Base-by-base conservation (phyloP, 2,329 filamentous ascomycete species). In the Apiospora kogelbergensis region DNA sequence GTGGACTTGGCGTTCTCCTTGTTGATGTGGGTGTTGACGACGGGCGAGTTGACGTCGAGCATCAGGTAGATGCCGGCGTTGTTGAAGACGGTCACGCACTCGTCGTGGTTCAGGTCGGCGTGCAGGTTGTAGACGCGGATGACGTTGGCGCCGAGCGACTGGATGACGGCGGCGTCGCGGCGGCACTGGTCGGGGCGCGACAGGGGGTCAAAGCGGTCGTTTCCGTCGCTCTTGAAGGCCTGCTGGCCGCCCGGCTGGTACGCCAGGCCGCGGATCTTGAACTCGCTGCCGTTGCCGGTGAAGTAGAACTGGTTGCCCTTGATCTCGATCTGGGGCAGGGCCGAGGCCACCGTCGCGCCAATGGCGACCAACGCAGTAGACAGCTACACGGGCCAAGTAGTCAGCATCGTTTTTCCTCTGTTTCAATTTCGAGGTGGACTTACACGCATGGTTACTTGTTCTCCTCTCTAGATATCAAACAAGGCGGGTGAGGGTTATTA, bases 41-140 rank as follows among this genome's bases (percentile, higher is more conserved):
- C 80, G 65, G 88, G 88, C 63, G 87, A 88, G 81, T 90, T 90
- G 77, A 90, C 88, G 74, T 90, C 88, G 72, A 90, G 81, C 75
- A 89, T 80, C 85, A 90, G 87, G 80, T 90, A 90, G 77, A 90
- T 90, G 74, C 88, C 88, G 71, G 88, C 86, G 20, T 85, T 85
- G 73, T 90, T 90, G 83, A 90, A 90, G 74, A 90, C 89, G 72
- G 85, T 88, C 69, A 86, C 88, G 73, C 88, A 90, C 72, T 85
- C 81, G 73, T 90, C 88, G 76, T 90, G 88, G 81, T 90, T 89
- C 72, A 89, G 79, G 72, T 89, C 77, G 22, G 88, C 87, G 77
- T 88, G 84, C 68, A 90, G 78, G 81, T 90, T 90, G 81, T 90
- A 90, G 37, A 90, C 86, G 65, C 89, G 89, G 74, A 91, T 87